Evolutionary conservation across 2,329 filamentous ascomycete species (phyloP), one percentile per base, ranked within the genome.

Genomic region (Colletotrichum liaoningense): DNA sequence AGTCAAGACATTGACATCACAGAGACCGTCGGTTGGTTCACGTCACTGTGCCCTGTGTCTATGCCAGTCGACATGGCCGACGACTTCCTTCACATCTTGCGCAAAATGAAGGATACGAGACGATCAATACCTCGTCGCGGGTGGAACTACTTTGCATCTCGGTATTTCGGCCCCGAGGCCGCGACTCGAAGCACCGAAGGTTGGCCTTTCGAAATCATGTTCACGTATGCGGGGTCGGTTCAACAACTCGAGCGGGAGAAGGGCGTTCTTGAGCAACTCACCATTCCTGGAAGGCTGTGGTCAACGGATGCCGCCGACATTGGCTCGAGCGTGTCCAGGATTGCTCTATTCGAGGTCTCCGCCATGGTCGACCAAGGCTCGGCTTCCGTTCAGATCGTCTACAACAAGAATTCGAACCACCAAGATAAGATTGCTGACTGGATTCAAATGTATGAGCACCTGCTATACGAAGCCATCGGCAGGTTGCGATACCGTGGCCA

Each of bases 1-100:
- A 84, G 85, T 30, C 78, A 80, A 0, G 84, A 86, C 19, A 81
- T 88, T 14, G 87, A 91, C 78, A 84, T 90, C 1, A 85, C 86
- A 5, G 83, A 89, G 64, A 91, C 89, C 0, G 88, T 91, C 0
- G 90, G 89, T 2, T 91, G 89, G 89, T 90, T 91, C 74, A 90
- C 89, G 2, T 86, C 88, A 0, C 80, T 91, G 14, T 88, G 86
- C 62, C 89, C 89, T 0, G 81, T 91, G 6, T 81, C 83, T 1
- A 80, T 87, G 3, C 82, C 83, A 9, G 77, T 85, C 1, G 83
- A 86, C 2, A 56, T 56, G 63, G 79, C 83, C 2, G 85, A 88
- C 38, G 87, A 90, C 71, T 79, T 90, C 19, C 79, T 90, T 52
- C 82, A 87, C 14, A 85, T 87, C 0, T 79, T 91, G 12, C 86